phyloP scores from a whole-genome alignment of 2,329 filamentous ascomycete species.

The Fusarium cyanostomum region DNA sequence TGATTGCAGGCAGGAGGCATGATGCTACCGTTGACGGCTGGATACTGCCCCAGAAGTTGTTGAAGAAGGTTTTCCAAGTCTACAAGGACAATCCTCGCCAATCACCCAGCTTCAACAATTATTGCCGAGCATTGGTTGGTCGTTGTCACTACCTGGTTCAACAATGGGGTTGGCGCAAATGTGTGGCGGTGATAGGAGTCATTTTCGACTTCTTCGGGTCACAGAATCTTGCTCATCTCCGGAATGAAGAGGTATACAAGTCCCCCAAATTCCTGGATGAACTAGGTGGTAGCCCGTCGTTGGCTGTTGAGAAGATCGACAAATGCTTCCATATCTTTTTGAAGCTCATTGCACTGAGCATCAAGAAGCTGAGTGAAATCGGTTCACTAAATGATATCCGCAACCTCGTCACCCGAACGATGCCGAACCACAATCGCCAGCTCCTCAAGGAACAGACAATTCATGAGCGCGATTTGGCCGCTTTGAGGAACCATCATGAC shows the following conservation, averaged over 20 bases:
- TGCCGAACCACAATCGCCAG: constrained; percentile 73
- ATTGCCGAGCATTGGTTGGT: constrained; percentile 66
- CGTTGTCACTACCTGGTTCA: constrained; percentile 71
- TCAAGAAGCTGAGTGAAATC: constrained; percentile 60
- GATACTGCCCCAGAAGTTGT: constrained; percentile 64
- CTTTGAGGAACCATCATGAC: constrained; percentile 74
- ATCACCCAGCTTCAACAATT: constrained; percentile 70
- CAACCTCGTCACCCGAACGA: constrained; percentile 68
- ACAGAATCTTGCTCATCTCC: constrained; percentile 68
- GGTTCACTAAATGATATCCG: constrained; percentile 65
- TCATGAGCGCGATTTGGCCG: constrained; percentile 68
- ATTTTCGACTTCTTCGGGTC: constrained; percentile 76
- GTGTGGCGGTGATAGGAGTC: constrained; percentile 64
- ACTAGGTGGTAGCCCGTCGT: constrained; percentile 56
- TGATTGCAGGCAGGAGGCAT: constrained; percentile 50
- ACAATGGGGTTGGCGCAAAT: constrained; percentile 72
- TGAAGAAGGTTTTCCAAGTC: constrained; percentile 66
- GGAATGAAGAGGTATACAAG: constrained; percentile 70
- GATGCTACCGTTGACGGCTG: constrained; percentile 62
- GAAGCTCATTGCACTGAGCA: constrained; percentile 68
- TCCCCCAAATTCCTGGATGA: constrained; percentile 70
- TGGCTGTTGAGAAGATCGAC: constrained; percentile 64
- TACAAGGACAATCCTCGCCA: constrained; percentile 67
- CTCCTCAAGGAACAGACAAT: constrained; percentile 70
- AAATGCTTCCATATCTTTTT: constrained; percentile 74